Conservation (phyloP, 169 alveolate species). For the Plasmodium falciparum region DNA sequence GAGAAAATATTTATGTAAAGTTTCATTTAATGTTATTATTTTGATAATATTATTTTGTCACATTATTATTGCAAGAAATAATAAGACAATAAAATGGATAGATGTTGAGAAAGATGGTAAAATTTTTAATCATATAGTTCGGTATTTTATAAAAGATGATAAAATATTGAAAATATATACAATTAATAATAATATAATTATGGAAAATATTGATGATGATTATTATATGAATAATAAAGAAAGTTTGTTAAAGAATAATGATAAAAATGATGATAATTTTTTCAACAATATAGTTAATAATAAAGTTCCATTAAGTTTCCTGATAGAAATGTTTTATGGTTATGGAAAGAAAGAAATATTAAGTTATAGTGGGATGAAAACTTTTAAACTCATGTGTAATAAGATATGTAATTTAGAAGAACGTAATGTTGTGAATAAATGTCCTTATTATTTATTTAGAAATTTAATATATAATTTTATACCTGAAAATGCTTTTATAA, state of each 20-base stretch:
- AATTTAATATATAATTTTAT: conserved; percentile 1
- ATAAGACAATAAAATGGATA: conserved; percentile 23
- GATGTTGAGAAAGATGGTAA: background rate
- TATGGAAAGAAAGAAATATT: too few relatives aligned
- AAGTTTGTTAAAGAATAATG: background rate
- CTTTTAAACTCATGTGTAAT: too few relatives aligned
- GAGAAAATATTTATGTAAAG: conserved; percentile 2
- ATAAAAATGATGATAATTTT: background rate
- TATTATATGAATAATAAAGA: background rate
- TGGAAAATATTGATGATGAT: background rate
- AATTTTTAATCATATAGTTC: background rate
- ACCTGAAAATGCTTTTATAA: background rate
- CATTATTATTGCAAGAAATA: background rate
- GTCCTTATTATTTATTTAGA: background rate
- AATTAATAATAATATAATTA: background rate
- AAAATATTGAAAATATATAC: background rate
- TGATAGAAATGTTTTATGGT: too few relatives aligned
- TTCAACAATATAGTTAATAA: background rate
- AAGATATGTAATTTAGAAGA: too few relatives aligned
- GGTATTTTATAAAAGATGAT: conserved; percentile 1
- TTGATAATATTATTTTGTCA: background rate
- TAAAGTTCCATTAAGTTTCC: too few relatives aligned
- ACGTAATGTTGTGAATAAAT: background rate
- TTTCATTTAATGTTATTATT: background rate
- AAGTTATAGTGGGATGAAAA: too few relatives aligned